Conservation (phyloP, 495 filamentous ascomycete genomes). For the Sordaria brevicollis region DNA sequence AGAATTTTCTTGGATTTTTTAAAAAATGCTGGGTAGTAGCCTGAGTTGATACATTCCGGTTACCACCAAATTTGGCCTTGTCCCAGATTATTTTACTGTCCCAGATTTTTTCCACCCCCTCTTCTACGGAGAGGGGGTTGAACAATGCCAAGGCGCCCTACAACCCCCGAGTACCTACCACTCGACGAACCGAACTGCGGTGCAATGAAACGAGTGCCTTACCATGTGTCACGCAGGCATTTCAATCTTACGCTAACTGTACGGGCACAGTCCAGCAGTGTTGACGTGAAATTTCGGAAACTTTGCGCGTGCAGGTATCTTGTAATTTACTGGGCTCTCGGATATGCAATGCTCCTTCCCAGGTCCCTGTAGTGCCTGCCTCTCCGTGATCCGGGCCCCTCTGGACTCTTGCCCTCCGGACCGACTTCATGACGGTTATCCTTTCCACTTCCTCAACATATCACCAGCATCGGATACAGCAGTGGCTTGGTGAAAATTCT, state of each 20-base stretch:
- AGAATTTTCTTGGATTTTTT: too few species aligned
- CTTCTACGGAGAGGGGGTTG: too few species aligned
- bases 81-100: too few species aligned
- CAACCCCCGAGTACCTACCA: too few species aligned
- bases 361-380: background rate
- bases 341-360: background rate
- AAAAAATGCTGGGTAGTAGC: too few species aligned
- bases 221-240: background rate
- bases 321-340: background rate
- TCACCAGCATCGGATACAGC: background rate
- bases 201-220: background rate
- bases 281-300: background rate
- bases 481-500: background rate
- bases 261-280: slow-evolving; percentile 2
- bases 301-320: background rate
- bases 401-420: background rate
- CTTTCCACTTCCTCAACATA: background rate
- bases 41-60: too few species aligned
- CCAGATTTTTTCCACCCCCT: too few species aligned
- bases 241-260: slow-evolving; percentile 4
- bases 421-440: background rate
- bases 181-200: background rate
- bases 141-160: too few species aligned
- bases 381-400: too few species aligned
- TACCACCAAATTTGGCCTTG: too few species aligned